Conservation (phyloP, 306 rosid species). For the Corylus heterophylla region DNA sequence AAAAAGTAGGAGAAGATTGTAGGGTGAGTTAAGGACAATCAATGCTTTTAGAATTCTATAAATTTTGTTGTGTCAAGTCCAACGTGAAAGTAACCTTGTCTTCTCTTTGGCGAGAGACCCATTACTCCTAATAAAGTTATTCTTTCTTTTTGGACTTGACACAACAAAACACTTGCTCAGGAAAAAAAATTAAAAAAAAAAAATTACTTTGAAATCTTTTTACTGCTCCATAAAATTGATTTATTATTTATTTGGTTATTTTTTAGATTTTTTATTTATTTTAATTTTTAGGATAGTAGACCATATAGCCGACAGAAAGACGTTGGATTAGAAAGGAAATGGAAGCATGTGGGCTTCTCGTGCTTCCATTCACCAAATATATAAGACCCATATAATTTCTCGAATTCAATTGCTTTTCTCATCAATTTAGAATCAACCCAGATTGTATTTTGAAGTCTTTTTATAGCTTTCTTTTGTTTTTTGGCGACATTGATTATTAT, state of each 20-base stretch:
- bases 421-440: conserved; percentile 40
- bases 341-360: conserved; percentile 50
- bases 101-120: neutral
- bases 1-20: neutral
- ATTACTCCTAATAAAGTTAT: neutral
- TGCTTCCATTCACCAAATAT: conserved; percentile 31
- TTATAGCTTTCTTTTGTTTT: conserved; percentile 29
- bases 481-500: conserved; percentile 15
- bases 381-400: conserved; percentile 31
- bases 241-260: neutral
- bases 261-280: neutral
- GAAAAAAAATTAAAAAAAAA: too few relatives aligned
- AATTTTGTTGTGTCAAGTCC: neutral
- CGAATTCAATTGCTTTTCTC: conserved; percentile 26
- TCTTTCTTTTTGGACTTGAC: neutral
- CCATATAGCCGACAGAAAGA: conserved; percentile 46
- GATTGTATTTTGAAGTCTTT: conserved; percentile 36
- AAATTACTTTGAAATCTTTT: neutral
- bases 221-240: neutral
- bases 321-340: conserved; percentile 41
- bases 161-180: neutral
- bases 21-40: neutral
- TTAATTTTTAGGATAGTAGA: neutral
- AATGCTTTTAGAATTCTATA: neutral
- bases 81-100: neutral